Evolutionary conservation across 192 early-diverging fungal genomes (phyloP), one percentile per base, ranked within the genome.

Genomic region (Gryganskiella cystojenkinii): DNA sequence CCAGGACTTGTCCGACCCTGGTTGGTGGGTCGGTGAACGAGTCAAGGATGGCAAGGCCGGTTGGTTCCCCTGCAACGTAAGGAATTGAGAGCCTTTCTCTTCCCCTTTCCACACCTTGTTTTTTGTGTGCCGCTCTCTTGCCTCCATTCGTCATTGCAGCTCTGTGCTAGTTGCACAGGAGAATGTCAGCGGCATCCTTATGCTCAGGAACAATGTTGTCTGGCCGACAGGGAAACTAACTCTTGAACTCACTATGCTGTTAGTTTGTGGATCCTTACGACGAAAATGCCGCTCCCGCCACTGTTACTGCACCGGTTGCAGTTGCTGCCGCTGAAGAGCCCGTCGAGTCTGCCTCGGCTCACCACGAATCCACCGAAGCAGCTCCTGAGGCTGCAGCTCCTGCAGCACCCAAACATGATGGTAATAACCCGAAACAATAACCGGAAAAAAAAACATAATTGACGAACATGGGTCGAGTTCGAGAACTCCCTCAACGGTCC

Each of bases 1-100:
- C 11, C 83, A 84, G 14, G 82, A 86, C 57, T 81, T 83, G 45
- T 81, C 85, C 25, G 86, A 90, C 56, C 60, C 67, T 51, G 83
- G 82, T 56, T 86, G 85, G 85, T 86, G 85, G 83, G 55, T 72
- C 13, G 83, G 81, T 30, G 72, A 82, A 61, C 74, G 49, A 17
- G 62, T 68, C 31, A 75, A 75, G 45, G 65, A 71, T 11, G 75
- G 80, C 14, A 60, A 69, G 25, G 49, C 64, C 40, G 85, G 85
- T 25, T 80, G 67, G 47, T 82, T 84, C 55, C 85, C 85, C 14
- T 81, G 74, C 59, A 86, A 86, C 45, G 85, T 86, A 72, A 82
- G 62, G 24, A 33, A 13, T 5, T 9, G 37, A 40, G 37, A 40
- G 37, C 37, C 37, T 31, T 67, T 35, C 5, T 28, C 28, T 63